A percentile compares a stretch with the other conserved stretches of the same genome.
These are phyloP conservation scores for Alternaria postmessia DNA, from an alignment of 2,329 filamentous ascomycete species.

Conservation along the genomic window DNA sequence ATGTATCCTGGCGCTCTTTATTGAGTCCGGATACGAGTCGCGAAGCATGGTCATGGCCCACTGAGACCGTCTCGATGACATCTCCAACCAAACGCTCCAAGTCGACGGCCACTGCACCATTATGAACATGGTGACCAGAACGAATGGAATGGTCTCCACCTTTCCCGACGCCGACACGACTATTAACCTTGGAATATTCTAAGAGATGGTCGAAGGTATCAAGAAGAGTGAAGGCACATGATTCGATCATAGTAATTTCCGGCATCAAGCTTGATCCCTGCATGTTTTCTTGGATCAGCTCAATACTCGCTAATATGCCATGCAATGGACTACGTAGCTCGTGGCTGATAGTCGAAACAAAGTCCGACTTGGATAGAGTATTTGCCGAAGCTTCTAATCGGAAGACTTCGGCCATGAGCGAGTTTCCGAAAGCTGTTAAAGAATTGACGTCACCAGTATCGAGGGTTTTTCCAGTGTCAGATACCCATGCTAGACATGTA, in stretches of 20 bases:
- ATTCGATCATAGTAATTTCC: conserved; percentile 57
- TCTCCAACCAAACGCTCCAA: conserved; percentile 13
- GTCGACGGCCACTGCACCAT: neutral
- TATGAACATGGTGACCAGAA: too few species aligned
- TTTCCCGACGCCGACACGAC: neutral
- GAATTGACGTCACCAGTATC: conserved; percentile 20
- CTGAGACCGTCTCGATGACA: conserved; percentile 11
- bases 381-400: conserved; percentile 49
- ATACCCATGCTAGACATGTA: conserved; percentile 29
- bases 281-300: conserved; percentile 56
- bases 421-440: conserved; percentile 19
- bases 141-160: neutral
- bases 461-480: conserved; percentile 22
- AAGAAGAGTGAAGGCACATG: conserved; percentile 58
- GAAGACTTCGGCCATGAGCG: conserved; percentile 54
- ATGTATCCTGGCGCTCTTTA: conserved; percentile 4
- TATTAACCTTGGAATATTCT: conserved; percentile 33
- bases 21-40: conserved; percentile 6
- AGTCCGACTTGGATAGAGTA: conserved; percentile 57
- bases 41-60: conserved; percentile 13
- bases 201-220: conserved; percentile 48
- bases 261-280: conserved; percentile 49
- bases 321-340: conserved; percentile 59
- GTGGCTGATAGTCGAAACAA: conserved; percentile 60
- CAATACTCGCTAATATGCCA: conserved; percentile 52